phyloP scores from a whole-genome alignment of 2,329 filamentous ascomycete genomes.

The Pseudogymnoascus sp. region DNA sequence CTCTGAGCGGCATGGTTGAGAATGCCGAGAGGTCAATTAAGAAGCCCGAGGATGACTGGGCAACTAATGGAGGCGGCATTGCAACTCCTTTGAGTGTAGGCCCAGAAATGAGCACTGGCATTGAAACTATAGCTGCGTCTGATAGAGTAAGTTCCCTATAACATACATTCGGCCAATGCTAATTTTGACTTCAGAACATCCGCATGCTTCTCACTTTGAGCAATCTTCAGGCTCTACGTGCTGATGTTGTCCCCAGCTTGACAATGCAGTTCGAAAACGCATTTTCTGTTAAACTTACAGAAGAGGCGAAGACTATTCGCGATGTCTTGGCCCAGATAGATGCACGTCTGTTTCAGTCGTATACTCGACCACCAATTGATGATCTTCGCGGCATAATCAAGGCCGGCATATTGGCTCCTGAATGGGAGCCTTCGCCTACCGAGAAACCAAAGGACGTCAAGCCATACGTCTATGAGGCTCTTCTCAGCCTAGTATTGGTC shows the following conservation, averaged over 20 bases:
- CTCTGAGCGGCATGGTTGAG: constrained; percentile 90
- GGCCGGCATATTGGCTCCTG: constrained; percentile 58
- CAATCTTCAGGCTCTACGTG: constrained; percentile 77
- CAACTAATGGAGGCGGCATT: constrained; percentile 25
- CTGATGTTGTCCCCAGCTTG: constrained; percentile 76
- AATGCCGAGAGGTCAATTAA: constrained; percentile 74
- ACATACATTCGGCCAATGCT: not conserved
- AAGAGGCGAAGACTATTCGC: constrained; percentile 84
- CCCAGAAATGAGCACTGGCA: constrained; percentile 33
- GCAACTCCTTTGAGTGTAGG: constrained; percentile 25
- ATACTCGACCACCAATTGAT: constrained; percentile 69
- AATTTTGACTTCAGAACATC: constrained; percentile 54
- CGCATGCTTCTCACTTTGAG: constrained; percentile 90
- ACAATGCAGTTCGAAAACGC: constrained; percentile 87
- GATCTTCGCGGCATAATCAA: constrained; percentile 62
- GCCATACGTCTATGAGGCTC: constrained; percentile 81
- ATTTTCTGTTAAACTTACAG: constrained; percentile 89
- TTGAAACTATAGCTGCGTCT: constrained; percentile 42
- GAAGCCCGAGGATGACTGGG: constrained; percentile 38
- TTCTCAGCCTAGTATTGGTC: constrained; percentile 79
- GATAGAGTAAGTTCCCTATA: constrained; percentile 37
- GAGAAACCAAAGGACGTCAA: constrained; percentile 64
- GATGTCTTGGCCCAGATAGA: constrained; percentile 90
- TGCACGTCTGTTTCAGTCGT: constrained; percentile 81
- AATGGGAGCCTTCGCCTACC: constrained; percentile 57